Conservation (phyloP, 352 stramenopile species). For the Globisporangium perplexum region DNA sequence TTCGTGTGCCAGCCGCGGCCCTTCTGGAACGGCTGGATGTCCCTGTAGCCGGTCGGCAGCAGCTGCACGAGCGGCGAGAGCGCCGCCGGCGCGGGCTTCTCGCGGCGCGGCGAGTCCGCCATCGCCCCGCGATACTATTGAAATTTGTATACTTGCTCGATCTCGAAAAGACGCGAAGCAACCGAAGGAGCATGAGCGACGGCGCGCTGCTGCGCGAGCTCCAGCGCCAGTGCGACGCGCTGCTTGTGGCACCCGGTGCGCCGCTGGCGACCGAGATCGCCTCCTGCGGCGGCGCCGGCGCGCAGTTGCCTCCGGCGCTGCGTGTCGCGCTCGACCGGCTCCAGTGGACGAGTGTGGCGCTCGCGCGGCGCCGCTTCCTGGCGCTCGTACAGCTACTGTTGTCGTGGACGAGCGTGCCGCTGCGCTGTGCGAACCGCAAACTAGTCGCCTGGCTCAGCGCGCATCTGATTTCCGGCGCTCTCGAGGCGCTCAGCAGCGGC, state of each 20-base stretch:
- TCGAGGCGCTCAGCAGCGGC: slow-evolving; percentile 12
- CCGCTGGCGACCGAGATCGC: not conserved
- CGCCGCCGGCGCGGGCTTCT: not conserved
- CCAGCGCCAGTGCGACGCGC: slow-evolving; percentile 1
- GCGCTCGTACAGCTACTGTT: not conserved
- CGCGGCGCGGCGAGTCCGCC: slow-evolving; percentile 11
- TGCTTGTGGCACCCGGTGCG: not conserved
- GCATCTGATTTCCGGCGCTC: slow-evolving; percentile 25
- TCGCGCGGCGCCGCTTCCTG: not conserved
- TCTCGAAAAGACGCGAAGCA: too few relatives aligned
- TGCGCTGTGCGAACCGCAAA: not conserved
- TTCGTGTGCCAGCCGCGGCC: slow-evolving; percentile 66
- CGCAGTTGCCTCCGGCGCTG: not conserved
- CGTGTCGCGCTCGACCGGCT: not conserved
- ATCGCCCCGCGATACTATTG: too few relatives aligned
- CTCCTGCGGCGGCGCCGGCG: too few relatives aligned
- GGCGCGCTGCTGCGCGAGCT: not conserved
- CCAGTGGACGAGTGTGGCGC: not conserved
- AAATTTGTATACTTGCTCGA: too few relatives aligned
- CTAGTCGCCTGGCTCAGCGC: slow-evolving; percentile 45
- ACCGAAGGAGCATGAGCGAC: not conserved
- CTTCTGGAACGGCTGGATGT: slow-evolving; percentile 66
- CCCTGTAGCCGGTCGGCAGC: slow-evolving; percentile 54
- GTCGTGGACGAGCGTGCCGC: not conserved
- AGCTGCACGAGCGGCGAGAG: slow-evolving; percentile 59